These are phyloP conservation scores for Fraxinus floribunda DNA, from an alignment of 305 asterid species.

Conservation along the genomic window DNA sequence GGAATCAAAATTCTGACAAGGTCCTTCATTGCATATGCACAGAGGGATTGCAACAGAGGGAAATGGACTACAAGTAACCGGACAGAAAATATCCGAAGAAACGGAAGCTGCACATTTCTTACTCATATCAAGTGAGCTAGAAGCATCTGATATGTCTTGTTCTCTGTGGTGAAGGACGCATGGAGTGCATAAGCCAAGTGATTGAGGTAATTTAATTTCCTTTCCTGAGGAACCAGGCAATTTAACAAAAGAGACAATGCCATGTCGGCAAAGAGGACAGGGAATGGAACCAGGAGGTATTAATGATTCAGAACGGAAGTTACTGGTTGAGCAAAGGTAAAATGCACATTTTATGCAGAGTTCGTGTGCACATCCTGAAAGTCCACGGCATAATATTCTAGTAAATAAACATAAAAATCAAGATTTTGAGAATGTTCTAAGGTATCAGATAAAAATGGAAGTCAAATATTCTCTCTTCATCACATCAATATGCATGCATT, in stretches of 20 bases:
- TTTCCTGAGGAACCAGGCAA: conserved; percentile 56
- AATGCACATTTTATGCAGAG: conserved; percentile 66
- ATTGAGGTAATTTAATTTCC: conserved; percentile 51
- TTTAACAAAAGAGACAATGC: conserved; percentile 58
- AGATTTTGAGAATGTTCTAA: not conserved
- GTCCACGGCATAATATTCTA: not conserved
- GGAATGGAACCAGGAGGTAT: conserved; percentile 71
- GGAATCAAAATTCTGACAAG: conserved; percentile 59
- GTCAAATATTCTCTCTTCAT: not conserved
- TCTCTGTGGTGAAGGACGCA: conserved; percentile 79
- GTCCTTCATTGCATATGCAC: conserved; percentile 73
- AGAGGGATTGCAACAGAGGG: conserved; percentile 74
- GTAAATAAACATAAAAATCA: not conserved
- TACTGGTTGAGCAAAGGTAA: conserved; percentile 71
- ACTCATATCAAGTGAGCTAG: conserved; percentile 48
- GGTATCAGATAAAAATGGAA: not conserved
- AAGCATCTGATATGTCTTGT: conserved; percentile 50
- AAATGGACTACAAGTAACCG: conserved; percentile 80
- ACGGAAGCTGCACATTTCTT: conserved; percentile 58
- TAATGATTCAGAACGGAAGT: conserved; percentile 39
- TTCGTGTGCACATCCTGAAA: conserved; percentile 67
- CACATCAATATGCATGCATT: not conserved
- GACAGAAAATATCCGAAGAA: conserved; percentile 62
- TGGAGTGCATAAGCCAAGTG: conserved; percentile 72
- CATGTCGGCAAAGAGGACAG: conserved; percentile 77